Evolutionary conservation across 2,329 filamentous ascomycete species (phyloP), one percentile per base, ranked within the genome.

Genomic region (Plectosphaerella plurivora): DNA sequence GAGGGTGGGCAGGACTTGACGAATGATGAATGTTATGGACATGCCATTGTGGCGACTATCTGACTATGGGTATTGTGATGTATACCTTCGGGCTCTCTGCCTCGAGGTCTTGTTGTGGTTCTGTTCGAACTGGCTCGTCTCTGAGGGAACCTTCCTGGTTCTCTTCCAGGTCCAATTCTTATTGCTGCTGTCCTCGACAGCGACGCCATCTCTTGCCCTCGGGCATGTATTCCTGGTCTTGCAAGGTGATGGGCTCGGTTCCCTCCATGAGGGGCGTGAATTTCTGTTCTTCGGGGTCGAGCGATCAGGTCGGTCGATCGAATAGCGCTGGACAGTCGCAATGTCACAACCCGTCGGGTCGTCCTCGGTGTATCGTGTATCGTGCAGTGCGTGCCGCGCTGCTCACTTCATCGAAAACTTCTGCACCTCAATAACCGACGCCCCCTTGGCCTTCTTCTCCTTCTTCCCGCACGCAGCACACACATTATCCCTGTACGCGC

Each of bases 391-490:
- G 7, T 44, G 5, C 16, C 41, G n/a, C 16, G 16, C 10, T 49
- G 22, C 36, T 76, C 67, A 86, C 63, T 86, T 86, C 53, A 84
- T 57, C 2, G 79, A 83, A 59, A 83, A 84, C 61, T 85, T 86
- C 62, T 85, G 80, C 2, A 80, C 82, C 45, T 78, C 71, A 11
- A 87, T 73, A 5, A 82, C 81, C 8, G 76, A 79, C 10, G 73
- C 71, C 5, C 72, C 62, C 42, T 74, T 78, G 20, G 73, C 62
- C 55, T 77, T 75, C 25, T 76, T 76, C 59, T 79, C 79, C 11
- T 76, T 70, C 64, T 85, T 86, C 39, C 83, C 83, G 60, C 83
- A 87, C 69, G 85, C 82, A 16, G 82, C 73, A 62, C 83, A 87
- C 3, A 77, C 72, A 62, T 86, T 80, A 54, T 76, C 74, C 61